Base-by-base conservation (phyloP, 352 stramenopile species). In the Peronospora tabacina region DNA sequence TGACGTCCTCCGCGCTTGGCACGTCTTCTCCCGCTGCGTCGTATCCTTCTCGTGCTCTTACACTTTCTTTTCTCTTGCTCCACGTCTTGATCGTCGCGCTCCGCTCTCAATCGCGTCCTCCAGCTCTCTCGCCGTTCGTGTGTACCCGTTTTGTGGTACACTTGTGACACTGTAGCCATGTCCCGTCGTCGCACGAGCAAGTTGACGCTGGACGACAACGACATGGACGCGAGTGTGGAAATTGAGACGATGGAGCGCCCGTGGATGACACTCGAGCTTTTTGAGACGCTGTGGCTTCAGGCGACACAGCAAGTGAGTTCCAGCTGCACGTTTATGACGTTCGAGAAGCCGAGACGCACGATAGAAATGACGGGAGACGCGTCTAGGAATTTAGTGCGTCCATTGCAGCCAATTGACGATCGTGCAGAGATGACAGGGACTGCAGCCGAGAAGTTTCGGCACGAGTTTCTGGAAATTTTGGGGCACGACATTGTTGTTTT, bases 231-330 rank as follows among this genome's bases (percentile, higher is more conserved):
- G 26, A 37, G 30, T 10, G 49, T 82, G 2, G 42, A 63, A 28
- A 55, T 75, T 13, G 61, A 81, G 50, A 49, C 12, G 5, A 45
- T 77, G 7, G 49, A 52, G n/a, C 56, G 74, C 49, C 73, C 70
- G 17, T 89, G 74, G 75, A 86, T 89, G 75, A 61, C 70, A 5
- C 52, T 54, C 3, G 78, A 78, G 50, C 61, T 85, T 17, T 89
- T 85, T 63, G 52, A 80, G 8, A 79, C 67, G 37, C 58, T 89
- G 37, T 89, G 78, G 78, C 49, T 59, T 1, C 70, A 68, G 43
- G 75, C 78, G 40, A 79, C 68, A n/a, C 52, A 55, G 19, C 64
- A 79, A 24, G 59, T 75, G 49, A 68, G 70, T 32, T 74, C 71
- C 29, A 85, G 70, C 44, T 87, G 75, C 47, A 72, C 69, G 38